phyloP scores from a whole-genome alignment of 345 rosid species.

The Eucalyptus cladocalyx region DNA sequence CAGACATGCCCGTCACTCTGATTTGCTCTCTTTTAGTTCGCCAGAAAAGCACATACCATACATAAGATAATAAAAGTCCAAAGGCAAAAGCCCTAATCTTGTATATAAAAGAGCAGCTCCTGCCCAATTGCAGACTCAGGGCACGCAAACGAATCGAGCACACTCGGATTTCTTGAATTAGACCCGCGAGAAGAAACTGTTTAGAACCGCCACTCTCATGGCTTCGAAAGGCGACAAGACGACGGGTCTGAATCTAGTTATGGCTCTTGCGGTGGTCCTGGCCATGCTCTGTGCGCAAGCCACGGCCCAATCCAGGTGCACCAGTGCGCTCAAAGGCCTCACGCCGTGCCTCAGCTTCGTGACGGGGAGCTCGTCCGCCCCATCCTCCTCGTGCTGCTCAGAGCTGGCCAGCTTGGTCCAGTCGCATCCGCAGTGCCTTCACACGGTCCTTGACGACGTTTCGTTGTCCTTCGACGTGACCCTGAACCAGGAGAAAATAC shows the following conservation, averaged over 20 bases:
- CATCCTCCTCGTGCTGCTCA: constrained; percentile 46
- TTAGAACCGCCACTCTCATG: background rate
- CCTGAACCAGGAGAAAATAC: constrained; percentile 7
- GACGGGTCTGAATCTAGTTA: background rate
- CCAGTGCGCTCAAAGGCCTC: constrained; percentile 15
- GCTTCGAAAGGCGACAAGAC: background rate
- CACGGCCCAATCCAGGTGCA: constrained; percentile 29
- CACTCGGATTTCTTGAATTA: background rate
- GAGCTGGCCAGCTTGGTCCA: constrained; percentile 25
- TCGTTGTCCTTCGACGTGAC: constrained; percentile 20
- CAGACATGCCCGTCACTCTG: background rate
- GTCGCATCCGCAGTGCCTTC: constrained; percentile 38
- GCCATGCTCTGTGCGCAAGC: constrained; percentile 6
- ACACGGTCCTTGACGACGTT: constrained; percentile 16
- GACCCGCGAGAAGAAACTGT: background rate
- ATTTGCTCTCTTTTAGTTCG: background rate
- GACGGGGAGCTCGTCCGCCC: constrained; percentile 24
- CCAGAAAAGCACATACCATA: background rate
- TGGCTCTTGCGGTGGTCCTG: background rate
- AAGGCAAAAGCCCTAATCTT: background rate
- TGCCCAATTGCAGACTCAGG: background rate
- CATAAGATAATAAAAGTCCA: background rate
- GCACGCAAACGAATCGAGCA: background rate
- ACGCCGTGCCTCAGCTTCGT: constrained; percentile 30
- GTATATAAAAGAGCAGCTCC: background rate